Conservation (phyloP, 2,329 filamentous ascomycete genomes). For the Aspergillus luchuensis region DNA sequence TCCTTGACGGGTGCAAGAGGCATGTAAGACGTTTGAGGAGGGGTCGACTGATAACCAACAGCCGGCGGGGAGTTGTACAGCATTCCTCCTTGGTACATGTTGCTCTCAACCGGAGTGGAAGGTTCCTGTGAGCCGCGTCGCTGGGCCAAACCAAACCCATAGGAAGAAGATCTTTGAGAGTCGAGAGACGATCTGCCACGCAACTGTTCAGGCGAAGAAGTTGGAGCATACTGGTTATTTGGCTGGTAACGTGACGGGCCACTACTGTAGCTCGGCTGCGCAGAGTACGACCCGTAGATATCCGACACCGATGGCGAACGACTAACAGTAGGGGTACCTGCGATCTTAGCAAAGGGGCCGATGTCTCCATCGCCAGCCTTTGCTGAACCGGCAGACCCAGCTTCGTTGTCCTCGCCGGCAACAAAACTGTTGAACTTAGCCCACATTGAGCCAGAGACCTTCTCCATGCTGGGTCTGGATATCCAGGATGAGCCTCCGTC, state of each 20-base stretch:
- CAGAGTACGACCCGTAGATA: constrained; percentile 65
- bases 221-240: constrained; percentile 48
- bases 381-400: constrained; percentile 58
- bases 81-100: constrained; percentile 33
- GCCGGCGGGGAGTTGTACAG: constrained; percentile 37
- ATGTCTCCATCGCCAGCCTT: constrained; percentile 61
- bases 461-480: constrained; percentile 91
- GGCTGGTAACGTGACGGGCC: constrained; percentile 48
- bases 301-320: constrained; percentile 75
- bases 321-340: constrained; percentile 73
- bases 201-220: constrained; percentile 55
- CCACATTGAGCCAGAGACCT: constrained; percentile 87
- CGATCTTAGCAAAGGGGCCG: constrained; percentile 81
- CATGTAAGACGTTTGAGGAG: constrained; percentile 41
- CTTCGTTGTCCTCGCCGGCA: constrained; percentile 80
- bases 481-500: constrained; percentile 86
- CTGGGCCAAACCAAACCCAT: constrained; percentile 35
- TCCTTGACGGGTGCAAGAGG: constrained; percentile 46
- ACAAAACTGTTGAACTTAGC: constrained; percentile 97
- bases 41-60: constrained; percentile 39
- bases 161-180: constrained; percentile 46
- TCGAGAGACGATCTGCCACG: constrained; percentile 54
- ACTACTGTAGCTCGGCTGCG: constrained; percentile 35
- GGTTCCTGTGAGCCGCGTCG: constrained; percentile 43
- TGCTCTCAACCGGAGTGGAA: constrained; percentile 36